phyloP scores from a whole-genome alignment of 192 early-diverging fungal genomes.

The Mortierella alpina region DNA sequence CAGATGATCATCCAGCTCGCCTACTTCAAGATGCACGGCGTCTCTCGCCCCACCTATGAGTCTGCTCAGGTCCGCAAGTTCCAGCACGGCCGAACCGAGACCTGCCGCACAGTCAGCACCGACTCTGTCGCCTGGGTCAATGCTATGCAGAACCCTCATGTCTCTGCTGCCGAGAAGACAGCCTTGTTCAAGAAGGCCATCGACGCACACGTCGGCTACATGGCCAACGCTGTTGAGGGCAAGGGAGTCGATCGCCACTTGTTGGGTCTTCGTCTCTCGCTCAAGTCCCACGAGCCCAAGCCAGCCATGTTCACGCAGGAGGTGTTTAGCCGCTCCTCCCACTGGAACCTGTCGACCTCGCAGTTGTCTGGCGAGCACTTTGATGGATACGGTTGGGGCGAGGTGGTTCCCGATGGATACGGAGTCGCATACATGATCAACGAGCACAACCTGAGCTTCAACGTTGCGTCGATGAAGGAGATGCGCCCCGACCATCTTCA shows the following conservation, averaged over 20 bases:
- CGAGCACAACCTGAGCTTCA: constrained; percentile 86
- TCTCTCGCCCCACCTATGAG: constrained; percentile 89
- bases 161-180: constrained; percentile 65
- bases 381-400: constrained; percentile 92
- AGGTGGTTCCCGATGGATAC: constrained; percentile 91
- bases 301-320: constrained; percentile 91
- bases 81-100: constrained; percentile 95
- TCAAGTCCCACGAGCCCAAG: constrained; percentile 79
- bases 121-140: constrained; percentile 88
- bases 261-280: constrained; percentile 84
- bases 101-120: constrained; percentile 80
- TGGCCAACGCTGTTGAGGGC: constrained; percentile 82
- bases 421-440: constrained; percentile 97
- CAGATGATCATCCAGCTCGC: constrained; percentile 98
- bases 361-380: constrained; percentile 93
- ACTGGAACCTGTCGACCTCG: constrained; percentile 94
- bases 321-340: constrained; percentile 78
- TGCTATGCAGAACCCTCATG: constrained; percentile 79
- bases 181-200: constrained; percentile 81
- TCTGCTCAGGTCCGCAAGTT: constrained; percentile 92
- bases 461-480: constrained; percentile 77
- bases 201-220: constrained; percentile 81
- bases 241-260: constrained; percentile 93
- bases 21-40: constrained; percentile 91
- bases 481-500: constrained; percentile 74